phyloP scores from a whole-genome alignment of 2,329 filamentous ascomycete genomes.

The Aspergillus calidoustus region DNA sequence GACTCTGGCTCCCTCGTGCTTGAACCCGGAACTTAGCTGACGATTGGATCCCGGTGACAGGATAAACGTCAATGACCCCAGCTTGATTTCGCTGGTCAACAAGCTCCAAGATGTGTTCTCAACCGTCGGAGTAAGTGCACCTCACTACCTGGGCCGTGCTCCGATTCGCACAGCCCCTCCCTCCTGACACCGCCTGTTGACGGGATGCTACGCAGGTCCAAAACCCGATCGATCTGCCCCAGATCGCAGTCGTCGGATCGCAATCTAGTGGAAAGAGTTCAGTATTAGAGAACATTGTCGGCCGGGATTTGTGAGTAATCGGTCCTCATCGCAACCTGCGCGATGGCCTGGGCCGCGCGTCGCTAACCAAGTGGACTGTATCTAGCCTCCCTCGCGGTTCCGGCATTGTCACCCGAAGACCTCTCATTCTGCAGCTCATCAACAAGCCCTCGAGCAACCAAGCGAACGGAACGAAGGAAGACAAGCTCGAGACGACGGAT shows the following conservation, averaged over 20 bases:
- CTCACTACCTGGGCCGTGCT: conserved; percentile 8
- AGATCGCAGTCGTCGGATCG: conserved; percentile 97
- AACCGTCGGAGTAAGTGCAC: conserved; percentile 77
- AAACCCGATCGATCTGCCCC: conserved; percentile 98
- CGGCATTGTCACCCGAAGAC: conserved; percentile 94
- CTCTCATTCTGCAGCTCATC: conserved; percentile 96
- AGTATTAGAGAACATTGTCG: conserved; percentile 97
- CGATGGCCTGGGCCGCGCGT: conserved; percentile 16
- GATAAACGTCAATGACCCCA: conserved; percentile 73
- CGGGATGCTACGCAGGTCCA: conserved; percentile 66
- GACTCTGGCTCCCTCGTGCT: conserved; percentile 34
- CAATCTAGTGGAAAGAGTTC: conserved; percentile 99
- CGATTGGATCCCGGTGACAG: conserved; percentile 47
- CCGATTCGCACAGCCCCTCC: conserved; percentile 15
- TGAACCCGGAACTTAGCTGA: conserved; percentile 23
- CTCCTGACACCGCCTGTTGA: conserved; percentile 33
- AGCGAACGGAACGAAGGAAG: conserved; percentile 72
- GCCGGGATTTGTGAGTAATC: conserved; percentile 87
- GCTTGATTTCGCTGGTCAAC: conserved; percentile 84
- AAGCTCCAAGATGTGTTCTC: conserved; percentile 99
- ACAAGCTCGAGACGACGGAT: conserved; percentile 71
- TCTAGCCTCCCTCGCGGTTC: conserved; percentile 90
- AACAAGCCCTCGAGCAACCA: conserved; percentile 74
- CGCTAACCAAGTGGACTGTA: conserved; percentile 30
- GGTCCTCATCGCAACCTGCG: background rate